These are phyloP conservation scores for Rehmannia glutinosa DNA, from an alignment of 257 asterid genomes.

Conservation along the genomic window DNA sequence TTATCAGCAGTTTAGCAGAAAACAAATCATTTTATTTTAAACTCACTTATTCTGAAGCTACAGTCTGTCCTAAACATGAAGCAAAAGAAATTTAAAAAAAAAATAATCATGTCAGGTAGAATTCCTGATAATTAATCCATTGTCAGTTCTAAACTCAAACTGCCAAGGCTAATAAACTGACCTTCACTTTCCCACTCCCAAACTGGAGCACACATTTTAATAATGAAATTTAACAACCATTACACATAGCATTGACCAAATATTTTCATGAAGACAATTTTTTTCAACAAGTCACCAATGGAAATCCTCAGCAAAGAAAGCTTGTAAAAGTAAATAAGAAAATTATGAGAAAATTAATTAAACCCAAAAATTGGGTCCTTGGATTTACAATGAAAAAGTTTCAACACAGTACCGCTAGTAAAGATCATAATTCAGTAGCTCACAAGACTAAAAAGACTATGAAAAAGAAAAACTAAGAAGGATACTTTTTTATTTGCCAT, in stretches of 20 bases:
- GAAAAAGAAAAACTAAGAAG: neutral
- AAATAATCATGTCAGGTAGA: neutral
- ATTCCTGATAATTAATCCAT: neutral
- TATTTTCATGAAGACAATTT: neutral
- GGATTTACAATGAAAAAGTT: neutral
- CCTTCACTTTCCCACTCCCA: neutral
- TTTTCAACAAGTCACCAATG: neutral
- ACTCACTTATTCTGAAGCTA: neutral
- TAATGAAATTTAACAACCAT: neutral
- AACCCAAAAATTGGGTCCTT: neutral
- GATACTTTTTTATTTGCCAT: neutral
- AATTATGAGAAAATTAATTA: neutral
- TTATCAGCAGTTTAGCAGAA: neutral
- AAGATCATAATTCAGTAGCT: neutral
- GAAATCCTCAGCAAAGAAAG: neutral
- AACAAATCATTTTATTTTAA: neutral
- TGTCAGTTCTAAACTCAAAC: neutral
- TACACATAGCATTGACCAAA: neutral
- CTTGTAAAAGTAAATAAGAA: neutral
- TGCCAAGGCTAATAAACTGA: neutral
- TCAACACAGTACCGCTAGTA: neutral
- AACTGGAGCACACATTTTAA: neutral
- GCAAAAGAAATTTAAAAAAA: neutral
- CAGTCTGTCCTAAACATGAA: neutral
- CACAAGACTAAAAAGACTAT: neutral